These are phyloP conservation scores for Eustoma russellianum DNA, from an alignment of 257 asterid genomes.

Conservation along the genomic window DNA sequence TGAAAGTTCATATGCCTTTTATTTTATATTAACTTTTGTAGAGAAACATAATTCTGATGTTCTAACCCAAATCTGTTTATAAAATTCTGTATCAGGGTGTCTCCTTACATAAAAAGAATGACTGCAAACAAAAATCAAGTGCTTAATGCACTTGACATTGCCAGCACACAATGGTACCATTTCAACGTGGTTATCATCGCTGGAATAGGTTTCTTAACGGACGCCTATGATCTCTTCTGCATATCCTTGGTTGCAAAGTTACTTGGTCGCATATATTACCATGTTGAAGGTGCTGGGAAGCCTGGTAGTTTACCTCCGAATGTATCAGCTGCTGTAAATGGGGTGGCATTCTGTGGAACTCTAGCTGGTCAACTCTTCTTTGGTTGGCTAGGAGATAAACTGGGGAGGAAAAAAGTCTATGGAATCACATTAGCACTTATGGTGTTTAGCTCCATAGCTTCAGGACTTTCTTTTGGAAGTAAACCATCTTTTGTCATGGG, in stretches of 20 bases:
- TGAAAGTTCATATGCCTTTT: no score
- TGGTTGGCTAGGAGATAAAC: slow-evolving; percentile 24
- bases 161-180: slow-evolving; percentile 19
- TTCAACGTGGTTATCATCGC: slow-evolving; percentile 17
- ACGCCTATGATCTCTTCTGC: slow-evolving; percentile 24
- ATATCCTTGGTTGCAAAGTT: slow-evolving; percentile 22
- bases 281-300: slow-evolving; percentile 13
- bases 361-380: slow-evolving; percentile 27
- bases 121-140: slow-evolving; percentile 20
- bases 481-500: slow-evolving; percentile 15
- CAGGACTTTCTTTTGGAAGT: slow-evolving; percentile 27
- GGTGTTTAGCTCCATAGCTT: slow-evolving; percentile 19
- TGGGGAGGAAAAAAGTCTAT: slow-evolving; percentile 25
- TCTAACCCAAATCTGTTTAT: no score
- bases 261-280: slow-evolving; percentile 25
- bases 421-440: slow-evolving; percentile 20
- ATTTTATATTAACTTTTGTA: no score
- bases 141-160: slow-evolving; percentile 16
- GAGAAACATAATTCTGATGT: no score
- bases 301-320: slow-evolving; percentile 26
- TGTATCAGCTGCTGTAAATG: slow-evolving; percentile 20
- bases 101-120: not conserved
- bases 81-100: no score
- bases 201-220: slow-evolving; percentile 28
- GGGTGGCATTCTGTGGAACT: slow-evolving; percentile 27